Base-by-base conservation (phyloP, 106 monocot species). In the Vanilla planifolia region DNA sequence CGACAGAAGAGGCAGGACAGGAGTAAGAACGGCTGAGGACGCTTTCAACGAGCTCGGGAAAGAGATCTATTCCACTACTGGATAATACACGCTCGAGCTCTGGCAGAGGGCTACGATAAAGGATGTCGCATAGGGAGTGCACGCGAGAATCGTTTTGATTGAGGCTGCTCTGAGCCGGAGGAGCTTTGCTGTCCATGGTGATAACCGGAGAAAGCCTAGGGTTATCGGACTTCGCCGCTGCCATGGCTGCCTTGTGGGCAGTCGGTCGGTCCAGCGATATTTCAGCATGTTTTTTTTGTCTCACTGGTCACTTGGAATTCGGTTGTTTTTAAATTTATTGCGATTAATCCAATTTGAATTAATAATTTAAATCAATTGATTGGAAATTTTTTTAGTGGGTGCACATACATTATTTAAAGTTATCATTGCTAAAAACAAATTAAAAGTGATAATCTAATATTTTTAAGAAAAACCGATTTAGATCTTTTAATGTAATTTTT, bases 1-100 rank as follows among this genome's bases (percentile, higher is more conserved):
- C 61, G 66, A 84, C 59, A 60, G 80, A 86, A 32, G 74, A 46
- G 51, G 77, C 28, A n/a, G 92, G 83, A 67, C 22, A 47, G 50
- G 75, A 53, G 67, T 77, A 75, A 42, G 60, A 75, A 30, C 48
- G 74, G 29, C 35, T 42, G 48, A 86, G 83, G 43, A 92, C 83
- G 32, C 43, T 23, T 40, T 86, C 92, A 17, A 83, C 83, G 48
- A 68, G 43, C 20, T 71, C 67, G 16, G 86, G 63, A 23, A 73
- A 61, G 17, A 82, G 82, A 46, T 25, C 21, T 43, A 79, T 59
- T 43, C 76, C 79, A 62, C 42, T 58, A 55, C 56, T 43, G 5
- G 75, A 53, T 33, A 92, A 80, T 17, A 51, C 55, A 22, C 67
- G 8, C 13, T 92, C 86, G 42, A 83, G 33, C 35, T 79, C 67